Evolutionary conservation across 108 stramenopile genomes (phyloP).

Genomic region (Bacterosira constricta): DNA sequence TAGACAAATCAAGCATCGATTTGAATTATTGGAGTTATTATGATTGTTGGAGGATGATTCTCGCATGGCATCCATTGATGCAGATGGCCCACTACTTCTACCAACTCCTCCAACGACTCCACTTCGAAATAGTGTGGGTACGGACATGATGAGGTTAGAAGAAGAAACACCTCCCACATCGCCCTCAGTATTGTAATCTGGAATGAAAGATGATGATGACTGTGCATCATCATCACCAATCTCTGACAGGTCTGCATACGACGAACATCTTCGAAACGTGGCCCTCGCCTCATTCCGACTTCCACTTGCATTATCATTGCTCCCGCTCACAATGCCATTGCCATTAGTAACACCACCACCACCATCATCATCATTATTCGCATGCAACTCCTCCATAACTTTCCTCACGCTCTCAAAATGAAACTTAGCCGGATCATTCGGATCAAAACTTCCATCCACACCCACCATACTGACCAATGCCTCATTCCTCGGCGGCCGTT

Average conservation of each 20-base stretch:
- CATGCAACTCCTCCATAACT: constrained; percentile 24
- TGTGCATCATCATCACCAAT: constrained; percentile 27
- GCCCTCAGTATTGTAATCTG: too few relatives aligned
- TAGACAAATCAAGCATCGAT: constrained; percentile 76
- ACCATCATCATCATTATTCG: not conserved
- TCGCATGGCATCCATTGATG: constrained; percentile 14
- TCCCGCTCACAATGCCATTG: not conserved
- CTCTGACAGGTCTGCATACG: constrained; percentile 22
- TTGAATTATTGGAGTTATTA: constrained; percentile 6
- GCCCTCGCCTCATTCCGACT: not conserved
- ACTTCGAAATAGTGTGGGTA: constrained; percentile 27
- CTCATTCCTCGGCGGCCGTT: constrained; percentile 53
- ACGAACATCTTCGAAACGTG: not conserved
- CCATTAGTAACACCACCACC: not conserved
- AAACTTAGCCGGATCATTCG: constrained; percentile 58
- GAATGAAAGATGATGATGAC: constrained; percentile 31
- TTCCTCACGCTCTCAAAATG: constrained; percentile 44
- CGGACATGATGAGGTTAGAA: not conserved
- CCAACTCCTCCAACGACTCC: not conserved
- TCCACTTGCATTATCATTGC: not conserved
- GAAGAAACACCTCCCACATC: not conserved
- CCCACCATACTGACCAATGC: constrained; percentile 57
- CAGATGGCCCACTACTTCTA: not conserved
- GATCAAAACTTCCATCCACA: constrained; percentile 61
- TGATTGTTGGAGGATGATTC: constrained; percentile 1